Evolutionary conservation across 2,329 filamentous ascomycete genomes (phyloP), one percentile per base, ranked within the genome.

Genomic region (Colletotrichum liaoningense): DNA sequence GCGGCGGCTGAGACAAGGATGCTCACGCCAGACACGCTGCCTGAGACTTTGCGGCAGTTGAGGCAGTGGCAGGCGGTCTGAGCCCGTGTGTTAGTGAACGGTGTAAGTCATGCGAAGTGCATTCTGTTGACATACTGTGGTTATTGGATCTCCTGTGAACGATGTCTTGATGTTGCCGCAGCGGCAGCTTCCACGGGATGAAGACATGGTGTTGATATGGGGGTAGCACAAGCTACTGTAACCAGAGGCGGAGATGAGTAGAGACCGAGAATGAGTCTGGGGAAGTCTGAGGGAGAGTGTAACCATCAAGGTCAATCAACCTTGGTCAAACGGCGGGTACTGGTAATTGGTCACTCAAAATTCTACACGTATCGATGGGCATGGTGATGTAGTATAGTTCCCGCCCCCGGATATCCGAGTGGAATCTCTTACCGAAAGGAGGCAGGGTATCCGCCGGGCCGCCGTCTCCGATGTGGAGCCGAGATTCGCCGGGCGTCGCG

Each of bases 61-160:
- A 12, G 16, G 55, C 67, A 74, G 54, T 72, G 68, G n/a, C 67
- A 74, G 6, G 71, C 24, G 8, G 72, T 46, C 68, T 74, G 46
- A 6, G 42, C 5, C 9, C 33, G 8, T 46, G 42, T 7, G 4
- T 11, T n/a, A 22, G 19, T 49, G 3, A 4, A 46, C 8, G 42
- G 42, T 49, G 8, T n/a, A 16, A 38, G 26, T 28, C 26, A 28
- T 28, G 26, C 26, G 26, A 1, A 28, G 5, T 5, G 26, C 26
- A 28, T 28, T 28, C 5, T 28, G 14, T 19, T n/a, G 42, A 19
- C 42, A 16, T 6, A 19, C 42, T 49, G 42, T 49, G 42, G 19
- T 49, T 19, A 49, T 19, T 0, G 42, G 42, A 8, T n/a, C 42
- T n/a, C 8, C 42, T 49, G n/a, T 49, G 19, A n/a, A 49, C 19